Evolutionary conservation across 805 yeast genomes (phyloP).

Genomic region (Saccharomycopsis javanensis): DNA sequence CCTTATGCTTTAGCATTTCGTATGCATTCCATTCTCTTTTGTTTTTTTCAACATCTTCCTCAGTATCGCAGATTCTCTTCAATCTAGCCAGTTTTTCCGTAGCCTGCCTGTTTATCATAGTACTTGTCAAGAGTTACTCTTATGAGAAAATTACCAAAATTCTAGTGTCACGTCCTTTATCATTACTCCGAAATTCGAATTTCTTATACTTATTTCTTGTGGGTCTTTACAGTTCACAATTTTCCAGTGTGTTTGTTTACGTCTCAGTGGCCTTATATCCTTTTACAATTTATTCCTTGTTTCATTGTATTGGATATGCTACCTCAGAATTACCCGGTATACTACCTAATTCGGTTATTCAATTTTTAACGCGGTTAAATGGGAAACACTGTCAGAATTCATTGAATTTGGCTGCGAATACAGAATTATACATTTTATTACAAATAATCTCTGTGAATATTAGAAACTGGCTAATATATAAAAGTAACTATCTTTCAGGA

Average conservation of each 20-base stretch:
- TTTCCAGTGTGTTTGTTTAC: constrained; percentile 34
- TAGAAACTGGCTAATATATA: constrained; percentile 31
- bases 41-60: not conserved
- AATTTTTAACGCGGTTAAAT: constrained; percentile 28
- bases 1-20: not conserved
- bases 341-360: constrained; percentile 17
- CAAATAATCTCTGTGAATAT: constrained; percentile 33
- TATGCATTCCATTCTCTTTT: not conserved
- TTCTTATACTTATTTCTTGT: constrained; percentile 48
- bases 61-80: not conserved
- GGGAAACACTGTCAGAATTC: constrained; percentile 35
- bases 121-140: constrained; percentile 39
- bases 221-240: constrained; percentile 32
- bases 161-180: constrained; percentile 25
- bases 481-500: constrained; percentile 20
- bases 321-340: constrained; percentile 30
- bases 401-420: constrained; percentile 35
- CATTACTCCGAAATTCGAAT: constrained; percentile 36
- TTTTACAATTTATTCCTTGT: constrained; percentile 51
- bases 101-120: constrained; percentile 30
- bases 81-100: not conserved
- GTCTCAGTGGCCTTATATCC: constrained; percentile 45
- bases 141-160: constrained; percentile 24
- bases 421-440: constrained; percentile 35
- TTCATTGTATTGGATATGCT: constrained; percentile 54